Conservation (phyloP, 495 filamentous ascomycete genomes). For the Articulospora tetracladia region DNA sequence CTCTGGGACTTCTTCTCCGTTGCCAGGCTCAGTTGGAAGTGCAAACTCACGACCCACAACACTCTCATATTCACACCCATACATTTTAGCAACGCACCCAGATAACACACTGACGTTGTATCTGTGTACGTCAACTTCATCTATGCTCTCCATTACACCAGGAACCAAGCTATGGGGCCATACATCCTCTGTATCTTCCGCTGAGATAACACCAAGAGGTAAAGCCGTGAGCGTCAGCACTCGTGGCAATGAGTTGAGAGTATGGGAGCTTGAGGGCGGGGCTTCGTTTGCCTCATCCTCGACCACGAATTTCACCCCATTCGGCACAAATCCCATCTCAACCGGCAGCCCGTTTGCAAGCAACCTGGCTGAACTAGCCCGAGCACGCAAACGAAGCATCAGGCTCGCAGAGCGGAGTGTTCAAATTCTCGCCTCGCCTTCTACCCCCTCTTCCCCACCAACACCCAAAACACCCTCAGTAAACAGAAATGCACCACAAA, state of each 20-base stretch:
- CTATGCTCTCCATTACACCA: slow-evolving; percentile 61
- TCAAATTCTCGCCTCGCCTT: slow-evolving; percentile 32
- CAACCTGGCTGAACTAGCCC: not conserved
- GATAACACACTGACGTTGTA: slow-evolving; percentile 93
- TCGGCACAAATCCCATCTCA: slow-evolving; percentile 26
- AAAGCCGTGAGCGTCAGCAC: slow-evolving; percentile 87
- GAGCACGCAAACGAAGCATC: slow-evolving; percentile 16
- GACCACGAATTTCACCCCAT: slow-evolving; percentile 39
- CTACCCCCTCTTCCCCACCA: not conserved
- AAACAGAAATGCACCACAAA: not conserved
- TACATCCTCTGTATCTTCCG: slow-evolving; percentile 83
- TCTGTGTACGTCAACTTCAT: slow-evolving; percentile 63
- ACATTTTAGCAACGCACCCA: slow-evolving; percentile 79
- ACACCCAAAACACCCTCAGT: not conserved
- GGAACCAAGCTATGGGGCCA: slow-evolving; percentile 89
- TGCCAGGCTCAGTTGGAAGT: slow-evolving; percentile 13
- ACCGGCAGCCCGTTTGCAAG: no score
- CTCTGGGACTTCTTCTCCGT: slow-evolving; percentile 8
- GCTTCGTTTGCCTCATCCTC: slow-evolving; percentile 31
- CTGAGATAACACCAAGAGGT: slow-evolving; percentile 80
- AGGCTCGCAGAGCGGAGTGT: slow-evolving; percentile 50
- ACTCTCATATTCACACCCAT: slow-evolving; percentile 86
- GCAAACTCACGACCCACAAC: slow-evolving; percentile 54
- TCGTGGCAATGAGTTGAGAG: slow-evolving; percentile 78
- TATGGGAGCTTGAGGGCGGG: slow-evolving; percentile 90